Conservation (phyloP, 352 stramenopile species). For the Halophytophthora polymorphica region DNA sequence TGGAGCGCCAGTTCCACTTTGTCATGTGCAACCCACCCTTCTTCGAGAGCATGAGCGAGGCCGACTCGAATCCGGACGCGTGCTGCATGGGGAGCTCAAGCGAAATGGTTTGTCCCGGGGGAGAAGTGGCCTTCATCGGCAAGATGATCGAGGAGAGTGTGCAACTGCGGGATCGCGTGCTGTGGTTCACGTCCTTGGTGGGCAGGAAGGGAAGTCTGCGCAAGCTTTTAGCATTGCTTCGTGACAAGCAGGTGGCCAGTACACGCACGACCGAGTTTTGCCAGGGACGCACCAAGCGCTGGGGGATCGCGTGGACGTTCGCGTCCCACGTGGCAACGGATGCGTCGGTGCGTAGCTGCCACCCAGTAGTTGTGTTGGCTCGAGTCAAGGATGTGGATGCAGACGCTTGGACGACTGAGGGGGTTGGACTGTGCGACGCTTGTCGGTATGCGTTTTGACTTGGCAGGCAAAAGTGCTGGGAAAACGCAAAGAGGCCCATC, state of each 20-base stretch:
- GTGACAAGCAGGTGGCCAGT: conserved; percentile 58
- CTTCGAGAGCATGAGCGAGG: conserved; percentile 81
- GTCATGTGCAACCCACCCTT: conserved; percentile 98
- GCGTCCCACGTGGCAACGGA: conserved; percentile 21
- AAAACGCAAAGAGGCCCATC: conserved; percentile 78
- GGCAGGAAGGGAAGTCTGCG: conserved; percentile 91
- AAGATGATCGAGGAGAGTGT: conserved; percentile 93
- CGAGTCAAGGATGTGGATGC: conserved; percentile 7
- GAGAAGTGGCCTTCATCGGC: conserved; percentile 93
- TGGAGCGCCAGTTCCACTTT: conserved; percentile 74
- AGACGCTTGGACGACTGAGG: background rate
- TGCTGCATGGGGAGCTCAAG: conserved; percentile 68
- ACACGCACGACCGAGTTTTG: conserved; percentile 93
- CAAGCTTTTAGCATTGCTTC: conserved; percentile 83
- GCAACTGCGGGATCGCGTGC: conserved; percentile 58
- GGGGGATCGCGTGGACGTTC: conserved; percentile 95
- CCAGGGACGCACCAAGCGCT: conserved; percentile 91
- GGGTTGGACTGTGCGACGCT: background rate
- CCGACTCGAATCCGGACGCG: conserved; percentile 71
- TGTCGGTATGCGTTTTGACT: background rate
- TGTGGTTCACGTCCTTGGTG: conserved; percentile 95
- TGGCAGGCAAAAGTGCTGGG: conserved; percentile 68
- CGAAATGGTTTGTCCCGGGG: conserved; percentile 88
- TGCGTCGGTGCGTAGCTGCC: conserved; percentile 29
- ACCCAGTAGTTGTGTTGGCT: conserved; percentile 11